Evolutionary conservation across 2,329 filamentous ascomycete genomes (phyloP).

Genomic region (Fusarium acutatum): DNA sequence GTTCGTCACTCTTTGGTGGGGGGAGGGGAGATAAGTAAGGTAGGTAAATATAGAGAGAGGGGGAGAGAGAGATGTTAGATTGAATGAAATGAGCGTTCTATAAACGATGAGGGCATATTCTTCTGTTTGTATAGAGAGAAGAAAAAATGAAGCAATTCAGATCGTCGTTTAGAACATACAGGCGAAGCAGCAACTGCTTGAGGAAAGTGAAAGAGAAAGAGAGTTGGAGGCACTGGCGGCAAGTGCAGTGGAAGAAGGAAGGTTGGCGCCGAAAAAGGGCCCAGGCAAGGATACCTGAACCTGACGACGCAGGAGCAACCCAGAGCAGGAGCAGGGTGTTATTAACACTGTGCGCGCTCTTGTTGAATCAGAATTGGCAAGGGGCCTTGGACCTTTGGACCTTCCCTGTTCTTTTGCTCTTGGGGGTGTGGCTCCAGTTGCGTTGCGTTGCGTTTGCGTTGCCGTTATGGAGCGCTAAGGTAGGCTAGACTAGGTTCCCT

Average conservation of each 20-base stretch:
- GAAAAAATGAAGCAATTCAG: constrained; percentile 44
- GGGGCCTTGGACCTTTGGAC: constrained; percentile 8
- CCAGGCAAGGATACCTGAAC: constrained; percentile 27
- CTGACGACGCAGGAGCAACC: background rate
- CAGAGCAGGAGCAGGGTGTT: constrained; percentile 7
- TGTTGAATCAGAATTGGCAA: constrained; percentile 3
- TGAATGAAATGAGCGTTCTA: constrained; percentile 38
- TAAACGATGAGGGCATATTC: constrained; percentile 43
- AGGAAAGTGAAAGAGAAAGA: constrained; percentile 38
- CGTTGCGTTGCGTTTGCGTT: constrained; percentile 9
- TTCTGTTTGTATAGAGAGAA: constrained; percentile 20
- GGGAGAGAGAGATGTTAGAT: constrained; percentile 22
- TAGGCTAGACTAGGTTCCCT: constrained; percentile 12
- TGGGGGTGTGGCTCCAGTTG: constrained; percentile 33
- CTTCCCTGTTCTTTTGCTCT: background rate
- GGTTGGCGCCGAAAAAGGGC: constrained; percentile 35
- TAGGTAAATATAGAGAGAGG: background rate
- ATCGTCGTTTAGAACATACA: constrained; percentile 41
- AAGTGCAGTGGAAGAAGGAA: constrained; percentile 31
- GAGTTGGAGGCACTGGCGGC: constrained; percentile 30
- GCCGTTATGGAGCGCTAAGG: constrained; percentile 1
- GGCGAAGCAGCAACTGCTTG: constrained; percentile 41
- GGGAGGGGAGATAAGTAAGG: constrained; percentile 18
- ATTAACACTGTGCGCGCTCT: constrained; percentile 9
- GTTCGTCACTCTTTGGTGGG: constrained; percentile 39